Evolutionary conservation across 306 rosid genomes (phyloP).

Genomic region (Quercus aquifolioides): DNA sequence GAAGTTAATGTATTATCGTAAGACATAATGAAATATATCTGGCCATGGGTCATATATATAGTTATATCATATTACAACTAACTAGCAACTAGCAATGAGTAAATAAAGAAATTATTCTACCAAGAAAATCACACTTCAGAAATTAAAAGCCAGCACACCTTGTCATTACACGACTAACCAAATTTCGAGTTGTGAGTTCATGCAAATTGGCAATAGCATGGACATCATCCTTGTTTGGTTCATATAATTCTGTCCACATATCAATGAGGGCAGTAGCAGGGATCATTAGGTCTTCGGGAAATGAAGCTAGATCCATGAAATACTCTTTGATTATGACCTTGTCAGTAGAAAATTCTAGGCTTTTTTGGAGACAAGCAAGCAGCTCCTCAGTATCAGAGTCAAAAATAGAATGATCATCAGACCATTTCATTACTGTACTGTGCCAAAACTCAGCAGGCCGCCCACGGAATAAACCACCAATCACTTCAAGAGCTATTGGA

Average conservation of each 20-base stretch:
- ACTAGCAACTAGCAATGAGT: too few species aligned
- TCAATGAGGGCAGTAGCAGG: conserved; percentile 34
- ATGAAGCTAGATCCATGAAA: conserved; percentile 39
- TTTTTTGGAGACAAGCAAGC: conserved; percentile 20
- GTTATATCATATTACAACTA: too few species aligned
- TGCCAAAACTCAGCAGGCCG: conserved; percentile 17
- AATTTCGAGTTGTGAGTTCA: conserved; percentile 1
- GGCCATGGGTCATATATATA: too few species aligned
- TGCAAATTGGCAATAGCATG: conserved; percentile 6
- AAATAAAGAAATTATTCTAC: too few species aligned
- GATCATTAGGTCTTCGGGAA: conserved; percentile 35
- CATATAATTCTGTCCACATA: conserved; percentile 26
- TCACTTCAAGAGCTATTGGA: conserved; percentile 28
- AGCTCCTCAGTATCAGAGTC: conserved; percentile 12
- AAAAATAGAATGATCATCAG: conserved; percentile 15
- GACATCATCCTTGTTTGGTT: conserved; percentile 11
- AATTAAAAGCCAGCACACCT: conserved; percentile 26
- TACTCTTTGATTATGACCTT: conserved; percentile 20
- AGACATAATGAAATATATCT: too few species aligned
- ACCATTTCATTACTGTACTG: conserved; percentile 9
- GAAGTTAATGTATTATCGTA: too few species aligned
- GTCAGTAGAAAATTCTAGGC: conserved; percentile 24
- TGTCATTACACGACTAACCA: conserved; percentile 18
- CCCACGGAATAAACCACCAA: conserved; percentile 21
- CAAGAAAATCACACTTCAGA: too few species aligned